Percentiles rank a stretch among this genome's conserved stretches.
Conservation (phyloP, 169 alveolate species). For the Eimeria falciformis region DNA sequence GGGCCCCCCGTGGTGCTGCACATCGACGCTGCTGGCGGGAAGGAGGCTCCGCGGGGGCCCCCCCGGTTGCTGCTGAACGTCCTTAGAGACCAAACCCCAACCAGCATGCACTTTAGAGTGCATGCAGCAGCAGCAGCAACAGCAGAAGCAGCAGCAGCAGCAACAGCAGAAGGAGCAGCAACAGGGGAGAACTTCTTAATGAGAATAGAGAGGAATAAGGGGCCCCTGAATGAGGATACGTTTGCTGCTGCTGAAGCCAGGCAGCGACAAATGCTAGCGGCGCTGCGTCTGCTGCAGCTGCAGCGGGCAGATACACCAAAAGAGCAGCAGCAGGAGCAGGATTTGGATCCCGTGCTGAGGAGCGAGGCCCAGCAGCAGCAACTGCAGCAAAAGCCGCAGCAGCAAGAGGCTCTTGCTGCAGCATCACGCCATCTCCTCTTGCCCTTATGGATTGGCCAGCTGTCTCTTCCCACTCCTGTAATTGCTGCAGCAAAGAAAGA, state of each 20-base stretch:
- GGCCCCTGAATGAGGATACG: not conserved
- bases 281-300: constrained; percentile 46
- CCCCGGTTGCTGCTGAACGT: constrained; percentile 8
- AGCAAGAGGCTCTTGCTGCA: not conserved
- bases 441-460: constrained; percentile 40
- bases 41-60: not conserved
- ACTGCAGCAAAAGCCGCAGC: constrained; percentile 31
- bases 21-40: not conserved
- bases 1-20: constrained; percentile 53
- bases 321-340: not conserved
- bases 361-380: constrained; percentile 21
- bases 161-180: constrained; percentile 13
- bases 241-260: constrained; percentile 31
- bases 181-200: not conserved
- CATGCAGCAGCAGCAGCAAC: not conserved
- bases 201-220: not conserved
- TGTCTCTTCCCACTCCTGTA: constrained; percentile 22
- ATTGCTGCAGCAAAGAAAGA: constrained; percentile 32
- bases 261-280: constrained; percentile 1
- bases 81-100: not conserved
- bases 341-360: not conserved
- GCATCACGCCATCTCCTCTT: not conserved
- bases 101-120: constrained; percentile 56
- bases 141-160: not conserved
- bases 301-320: not conserved